phyloP scores from a whole-genome alignment of 2,329 filamentous ascomycete species.

The Fusarium xyrophilum region DNA sequence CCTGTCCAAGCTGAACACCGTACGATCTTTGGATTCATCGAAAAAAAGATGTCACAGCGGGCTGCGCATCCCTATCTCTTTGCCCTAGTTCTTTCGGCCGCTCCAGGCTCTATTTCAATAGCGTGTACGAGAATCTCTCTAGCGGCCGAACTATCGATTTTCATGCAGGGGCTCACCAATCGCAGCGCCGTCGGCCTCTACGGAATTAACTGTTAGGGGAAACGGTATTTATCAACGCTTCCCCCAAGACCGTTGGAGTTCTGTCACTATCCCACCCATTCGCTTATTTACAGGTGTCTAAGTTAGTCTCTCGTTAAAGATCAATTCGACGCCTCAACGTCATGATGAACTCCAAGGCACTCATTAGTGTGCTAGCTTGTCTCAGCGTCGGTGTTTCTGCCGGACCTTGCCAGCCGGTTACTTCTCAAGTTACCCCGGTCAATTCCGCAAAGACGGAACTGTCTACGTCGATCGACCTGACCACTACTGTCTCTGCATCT shows the following conservation, averaged over 20 bases:
- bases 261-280: background rate
- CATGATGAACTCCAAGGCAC: background rate
- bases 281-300: background rate
- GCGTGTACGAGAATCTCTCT: background rate
- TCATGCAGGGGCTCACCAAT: background rate
- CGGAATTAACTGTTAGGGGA: background rate
- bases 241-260: background rate
- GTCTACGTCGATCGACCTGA: background rate
- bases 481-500: background rate
- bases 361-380: background rate
- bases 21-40: background rate
- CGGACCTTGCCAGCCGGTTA: conserved; percentile 8
- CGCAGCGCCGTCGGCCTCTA: fast-evolving
- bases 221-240: background rate
- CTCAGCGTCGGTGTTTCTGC: background rate
- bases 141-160: conserved; percentile 2
- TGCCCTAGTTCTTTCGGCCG: background rate
- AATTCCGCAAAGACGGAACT: background rate
- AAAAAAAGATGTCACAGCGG: background rate
- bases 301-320: background rate
- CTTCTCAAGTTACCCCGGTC: background rate
- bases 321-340: fast-evolving
- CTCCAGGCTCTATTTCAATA: background rate
- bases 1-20: background rate
- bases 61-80: fast-evolving